phyloP scores from a whole-genome alignment of 2,329 filamentous ascomycete genomes.

The Colletotrichum sp. region DNA sequence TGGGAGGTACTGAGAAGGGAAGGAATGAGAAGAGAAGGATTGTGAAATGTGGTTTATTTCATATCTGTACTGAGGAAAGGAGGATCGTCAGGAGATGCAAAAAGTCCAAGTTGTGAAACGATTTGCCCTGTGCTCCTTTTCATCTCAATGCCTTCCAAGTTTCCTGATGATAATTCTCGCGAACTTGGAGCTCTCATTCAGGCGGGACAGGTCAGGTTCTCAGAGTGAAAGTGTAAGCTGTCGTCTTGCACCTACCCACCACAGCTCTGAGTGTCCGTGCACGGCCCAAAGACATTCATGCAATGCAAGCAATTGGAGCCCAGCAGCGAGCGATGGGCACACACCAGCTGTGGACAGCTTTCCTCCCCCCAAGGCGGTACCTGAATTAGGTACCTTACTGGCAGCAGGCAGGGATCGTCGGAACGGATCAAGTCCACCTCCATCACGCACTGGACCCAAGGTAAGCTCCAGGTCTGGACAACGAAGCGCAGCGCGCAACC shows the following conservation, averaged over 20 bases:
- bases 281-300: neutral
- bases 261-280: constrained; percentile 10
- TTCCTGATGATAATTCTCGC: neutral
- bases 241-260: constrained; percentile 14
- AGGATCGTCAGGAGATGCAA: neutral
- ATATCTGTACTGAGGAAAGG: neutral
- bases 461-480: constrained; percentile 9
- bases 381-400: neutral
- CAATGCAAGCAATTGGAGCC: neutral
- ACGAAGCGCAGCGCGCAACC: neutral
- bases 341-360: neutral
- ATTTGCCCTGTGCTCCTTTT: constrained; percentile 18
- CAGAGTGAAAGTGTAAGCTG: constrained; percentile 18
- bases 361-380: neutral
- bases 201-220: neutral
- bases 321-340: neutral
- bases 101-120: constrained; percentile 11
- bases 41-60: neutral
- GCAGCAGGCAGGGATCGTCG: neutral
- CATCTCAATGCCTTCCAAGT: constrained; percentile 1
- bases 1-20: neutral
- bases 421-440: constrained; percentile 12
- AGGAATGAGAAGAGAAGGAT: neutral
- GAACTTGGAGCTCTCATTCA: neutral
- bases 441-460: constrained; percentile 19